phyloP scores from a whole-genome alignment of 495 filamentous ascomycete genomes.

The Apiosordaria backusii region DNA sequence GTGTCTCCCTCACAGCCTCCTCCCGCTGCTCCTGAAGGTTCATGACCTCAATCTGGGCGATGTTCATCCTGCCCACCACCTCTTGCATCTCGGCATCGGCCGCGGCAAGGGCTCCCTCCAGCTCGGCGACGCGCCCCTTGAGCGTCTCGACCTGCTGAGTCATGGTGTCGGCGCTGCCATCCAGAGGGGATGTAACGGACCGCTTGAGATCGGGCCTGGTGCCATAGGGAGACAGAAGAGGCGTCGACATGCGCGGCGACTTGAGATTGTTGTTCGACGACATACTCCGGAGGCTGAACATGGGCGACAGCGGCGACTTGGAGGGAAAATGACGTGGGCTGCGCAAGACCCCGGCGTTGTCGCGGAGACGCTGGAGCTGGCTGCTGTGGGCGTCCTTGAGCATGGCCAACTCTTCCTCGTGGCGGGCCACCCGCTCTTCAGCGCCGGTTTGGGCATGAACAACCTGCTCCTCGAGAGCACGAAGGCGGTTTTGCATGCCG shows the following conservation, averaged over 20 bases:
- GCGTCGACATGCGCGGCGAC: conserved; percentile 48
- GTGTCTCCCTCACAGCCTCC: conserved; percentile 77
- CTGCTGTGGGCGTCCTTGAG: conserved; percentile 73
- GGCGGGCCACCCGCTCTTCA: conserved; percentile 74
- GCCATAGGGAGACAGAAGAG: conserved; percentile 16
- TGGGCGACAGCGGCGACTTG: conserved; percentile 61
- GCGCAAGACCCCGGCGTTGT: conserved; percentile 32
- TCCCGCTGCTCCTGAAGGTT: conserved; percentile 89
- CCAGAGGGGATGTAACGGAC: conserved; percentile 38
- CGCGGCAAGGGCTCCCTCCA: conserved; percentile 76
- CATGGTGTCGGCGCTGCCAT: conserved; percentile 44
- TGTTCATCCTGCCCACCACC: conserved; percentile 87
- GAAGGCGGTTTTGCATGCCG: conserved; percentile 72
- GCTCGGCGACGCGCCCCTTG: conserved; percentile 59
- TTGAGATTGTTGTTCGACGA: conserved; percentile 23
- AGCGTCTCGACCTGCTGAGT: conserved; percentile 67
- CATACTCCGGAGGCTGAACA: conserved; percentile 46
- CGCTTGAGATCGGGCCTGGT: conserved; percentile 29
- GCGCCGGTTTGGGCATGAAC: conserved; percentile 78
- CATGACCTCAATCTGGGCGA: conserved; percentile 90
- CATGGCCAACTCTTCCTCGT: conserved; percentile 78
- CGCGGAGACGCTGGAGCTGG: conserved; percentile 74
- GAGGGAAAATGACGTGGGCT: conserved; percentile 44
- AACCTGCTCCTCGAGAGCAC: conserved; percentile 77
- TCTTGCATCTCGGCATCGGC: conserved; percentile 93